phyloP scores from a whole-genome alignment of 148 eudicot species.

The Nepenthes mirabilis region DNA sequence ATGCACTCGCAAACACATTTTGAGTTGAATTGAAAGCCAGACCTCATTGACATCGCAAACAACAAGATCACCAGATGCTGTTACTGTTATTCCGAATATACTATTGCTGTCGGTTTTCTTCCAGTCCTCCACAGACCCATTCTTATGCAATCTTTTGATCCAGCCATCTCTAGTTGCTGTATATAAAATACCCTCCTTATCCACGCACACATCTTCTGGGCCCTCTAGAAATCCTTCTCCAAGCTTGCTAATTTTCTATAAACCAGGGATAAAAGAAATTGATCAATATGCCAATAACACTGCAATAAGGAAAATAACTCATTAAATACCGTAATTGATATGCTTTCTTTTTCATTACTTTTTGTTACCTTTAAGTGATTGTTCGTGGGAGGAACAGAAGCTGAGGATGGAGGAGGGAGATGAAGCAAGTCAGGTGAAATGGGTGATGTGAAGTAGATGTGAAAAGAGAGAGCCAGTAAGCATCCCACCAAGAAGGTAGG shows the following conservation, averaged over 20 bases:
- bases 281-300: neutral
- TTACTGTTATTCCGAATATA: conserved; percentile 46
- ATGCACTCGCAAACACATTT: neutral
- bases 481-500: conserved; percentile 10
- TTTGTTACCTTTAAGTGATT: conserved; percentile 34
- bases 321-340: neutral
- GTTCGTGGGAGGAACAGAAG: conserved; percentile 24
- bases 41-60: conserved; percentile 57
- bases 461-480: conserved; percentile 30
- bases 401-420: conserved; percentile 24
- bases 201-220: conserved; percentile 66
- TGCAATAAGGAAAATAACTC: neutral
- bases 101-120: conserved; percentile 24
- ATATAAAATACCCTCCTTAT: conserved; percentile 49
- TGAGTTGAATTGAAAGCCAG: too few relatives aligned
- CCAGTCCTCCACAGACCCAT: conserved; percentile 63
- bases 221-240: conserved; percentile 56
- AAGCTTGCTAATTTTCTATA: conserved; percentile 46
- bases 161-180: conserved; percentile 89
- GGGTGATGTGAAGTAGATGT: conserved; percentile 45
- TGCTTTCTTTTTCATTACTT: neutral
- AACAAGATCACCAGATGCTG: conserved; percentile 34
- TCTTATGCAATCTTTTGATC: conserved; percentile 53
- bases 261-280: neutral
- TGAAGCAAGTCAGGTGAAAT: conserved; percentile 37